These are phyloP conservation scores for Rhizoctonia solani DNA, from an alignment of 1,284 basidiomycete genomes.

Conservation along the genomic window DNA sequence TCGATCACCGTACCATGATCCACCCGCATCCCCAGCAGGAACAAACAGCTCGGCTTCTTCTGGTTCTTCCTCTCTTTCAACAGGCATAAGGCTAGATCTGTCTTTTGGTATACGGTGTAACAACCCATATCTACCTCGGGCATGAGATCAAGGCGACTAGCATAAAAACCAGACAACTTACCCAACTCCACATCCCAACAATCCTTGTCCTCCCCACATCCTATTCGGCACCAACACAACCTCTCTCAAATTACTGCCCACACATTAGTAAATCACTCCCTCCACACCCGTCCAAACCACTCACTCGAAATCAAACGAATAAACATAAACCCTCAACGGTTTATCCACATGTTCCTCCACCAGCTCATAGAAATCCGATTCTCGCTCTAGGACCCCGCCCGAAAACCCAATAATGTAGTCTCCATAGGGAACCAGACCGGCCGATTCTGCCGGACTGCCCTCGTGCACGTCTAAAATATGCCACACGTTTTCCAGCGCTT, in stretches of 20 bases:
- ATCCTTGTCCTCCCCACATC: slow-evolving; percentile 93
- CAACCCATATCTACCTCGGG: slow-evolving; percentile 59
- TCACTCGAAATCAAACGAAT: slow-evolving; percentile 96
- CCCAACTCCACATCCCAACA: slow-evolving; percentile 94
- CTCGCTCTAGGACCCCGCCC: slow-evolving; percentile 87
- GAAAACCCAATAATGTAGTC: slow-evolving; percentile 95
- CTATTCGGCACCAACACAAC: slow-evolving; percentile 92
- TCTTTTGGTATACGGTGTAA: slow-evolving; percentile 82
- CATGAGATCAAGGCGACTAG: not conserved
- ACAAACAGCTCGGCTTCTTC: slow-evolving; percentile 59
- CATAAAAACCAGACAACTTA: slow-evolving; percentile 45
- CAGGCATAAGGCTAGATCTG: slow-evolving; percentile 38
- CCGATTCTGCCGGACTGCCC: slow-evolving; percentile 91
- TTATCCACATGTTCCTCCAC: slow-evolving; percentile 96
- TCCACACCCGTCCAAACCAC: slow-evolving; percentile 48
- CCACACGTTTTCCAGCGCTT: slow-evolving; percentile 92
- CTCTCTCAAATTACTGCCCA: slow-evolving; percentile 77
- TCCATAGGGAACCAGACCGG: slow-evolving; percentile 83
- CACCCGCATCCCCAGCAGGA: slow-evolving; percentile 58
- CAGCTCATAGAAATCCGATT: slow-evolving; percentile 95
- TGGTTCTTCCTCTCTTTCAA: slow-evolving; percentile 27
- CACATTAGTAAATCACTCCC: slow-evolving; percentile 37
- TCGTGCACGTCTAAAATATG: slow-evolving; percentile 97
- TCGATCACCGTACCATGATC: slow-evolving; percentile 40
- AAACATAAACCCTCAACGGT: slow-evolving; percentile 91